Conservation (phyloP, 108 stramenopile species). For the Bacterosira constricta region DNA sequence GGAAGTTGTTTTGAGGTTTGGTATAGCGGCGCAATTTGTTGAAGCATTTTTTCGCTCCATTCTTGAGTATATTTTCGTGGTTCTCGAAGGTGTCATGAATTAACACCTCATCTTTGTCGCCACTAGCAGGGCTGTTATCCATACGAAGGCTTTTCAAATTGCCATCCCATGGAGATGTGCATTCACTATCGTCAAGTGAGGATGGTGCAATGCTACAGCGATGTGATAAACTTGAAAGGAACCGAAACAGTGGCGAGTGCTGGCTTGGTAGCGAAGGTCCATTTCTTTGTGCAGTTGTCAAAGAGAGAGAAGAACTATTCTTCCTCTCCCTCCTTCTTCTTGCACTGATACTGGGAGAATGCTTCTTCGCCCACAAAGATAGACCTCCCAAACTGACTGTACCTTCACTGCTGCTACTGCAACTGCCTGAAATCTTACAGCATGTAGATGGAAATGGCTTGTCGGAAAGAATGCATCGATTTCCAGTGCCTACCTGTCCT, state of each 20-base stretch:
- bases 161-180: no score
- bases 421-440: no score
- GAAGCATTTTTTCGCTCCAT: no score
- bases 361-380: no score
- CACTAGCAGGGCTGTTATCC: no score
- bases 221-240: conserved; percentile 22
- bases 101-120: no score
- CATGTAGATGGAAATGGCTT: conserved; percentile 55
- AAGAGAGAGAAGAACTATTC: not conserved
- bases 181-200: conserved; percentile 12
- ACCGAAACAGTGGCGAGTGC: conserved; percentile 16
- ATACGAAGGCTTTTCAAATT: no score
- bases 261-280: no score
- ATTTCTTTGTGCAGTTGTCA: no score
- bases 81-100: no score
- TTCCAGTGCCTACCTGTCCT: conserved; percentile 63
- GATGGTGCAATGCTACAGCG: not conserved
- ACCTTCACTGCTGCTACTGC: not conserved
- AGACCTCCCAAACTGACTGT: not conserved
- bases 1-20: not conserved
- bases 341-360: not conserved
- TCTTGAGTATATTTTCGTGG: no score
- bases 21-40: not conserved
- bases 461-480: conserved; percentile 74
- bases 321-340: not conserved